Evolutionary conservation across 2,329 filamentous ascomycete species (phyloP).

Genomic region (Fusarium albidum): DNA sequence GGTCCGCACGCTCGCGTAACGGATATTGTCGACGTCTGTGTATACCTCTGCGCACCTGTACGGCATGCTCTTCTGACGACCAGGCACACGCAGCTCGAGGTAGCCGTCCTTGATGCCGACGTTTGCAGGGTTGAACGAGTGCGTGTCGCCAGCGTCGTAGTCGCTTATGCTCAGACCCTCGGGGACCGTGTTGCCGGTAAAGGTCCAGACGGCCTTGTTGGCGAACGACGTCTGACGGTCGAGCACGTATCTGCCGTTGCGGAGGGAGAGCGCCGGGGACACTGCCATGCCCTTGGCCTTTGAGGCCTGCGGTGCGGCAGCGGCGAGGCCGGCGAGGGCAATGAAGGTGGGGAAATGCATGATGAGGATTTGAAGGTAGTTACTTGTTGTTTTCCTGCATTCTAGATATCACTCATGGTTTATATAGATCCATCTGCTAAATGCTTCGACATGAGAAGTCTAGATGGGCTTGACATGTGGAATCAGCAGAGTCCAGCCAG

Average conservation of each 20-base stretch:
- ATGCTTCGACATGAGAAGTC: no score
- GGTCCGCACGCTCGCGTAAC: conserved; percentile 42
- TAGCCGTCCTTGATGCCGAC: conserved; percentile 39
- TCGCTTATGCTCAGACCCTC: conserved; percentile 34
- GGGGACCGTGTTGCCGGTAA: conserved; percentile 34
- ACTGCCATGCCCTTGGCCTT: no score
- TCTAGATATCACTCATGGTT: no score
- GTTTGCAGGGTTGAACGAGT: conserved; percentile 23
- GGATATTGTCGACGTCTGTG: conserved; percentile 39
- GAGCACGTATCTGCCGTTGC: conserved; percentile 37
- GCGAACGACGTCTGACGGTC: conserved; percentile 26
- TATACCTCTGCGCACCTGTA: conserved; percentile 37
- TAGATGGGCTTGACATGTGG: no score
- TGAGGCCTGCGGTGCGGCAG: conserved; percentile 11
- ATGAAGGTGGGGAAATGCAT: no score
- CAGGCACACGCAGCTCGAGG: conserved; percentile 40
- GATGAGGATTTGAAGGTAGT: no score
- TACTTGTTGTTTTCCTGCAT: no score
- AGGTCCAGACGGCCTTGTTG: conserved; percentile 36
- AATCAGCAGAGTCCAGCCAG: no score
- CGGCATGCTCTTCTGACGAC: conserved; percentile 37
- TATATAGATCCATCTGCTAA: no score
- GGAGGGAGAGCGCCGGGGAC: conserved; percentile 27
- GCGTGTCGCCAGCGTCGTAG: conserved; percentile 24
- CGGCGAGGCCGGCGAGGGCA: conserved; percentile 22